Percentiles rank a stretch among this genome's conserved stretches.
Conservation (phyloP, 176 grass and related monocot genomes). For the Oryza longistaminata region DNA sequence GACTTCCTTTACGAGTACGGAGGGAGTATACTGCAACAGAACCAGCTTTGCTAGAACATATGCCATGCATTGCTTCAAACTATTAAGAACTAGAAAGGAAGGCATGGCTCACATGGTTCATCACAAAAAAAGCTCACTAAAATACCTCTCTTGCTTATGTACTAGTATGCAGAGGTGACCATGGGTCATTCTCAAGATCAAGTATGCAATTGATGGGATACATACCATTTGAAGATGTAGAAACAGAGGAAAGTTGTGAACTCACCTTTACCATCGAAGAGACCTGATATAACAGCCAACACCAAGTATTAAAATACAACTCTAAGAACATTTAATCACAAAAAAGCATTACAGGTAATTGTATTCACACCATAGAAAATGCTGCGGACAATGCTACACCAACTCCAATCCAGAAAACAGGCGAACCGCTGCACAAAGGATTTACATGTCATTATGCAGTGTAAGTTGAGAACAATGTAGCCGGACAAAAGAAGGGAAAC, state of each 20-base stretch:
- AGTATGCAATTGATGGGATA: constrained; percentile 11
- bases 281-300: constrained; percentile 55
- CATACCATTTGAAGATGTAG: constrained; percentile 38
- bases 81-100: constrained; percentile 24
- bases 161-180: constrained; percentile 1
- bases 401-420: constrained; percentile 96
- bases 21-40: not conserved
- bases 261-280: constrained; percentile 89
- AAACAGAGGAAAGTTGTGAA: constrained; percentile 17
- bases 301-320: constrained; percentile 34
- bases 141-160: constrained; percentile 6
- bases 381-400: constrained; percentile 82
- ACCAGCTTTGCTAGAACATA: not conserved
- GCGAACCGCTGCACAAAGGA: constrained; percentile 71
- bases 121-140: constrained; percentile 12
- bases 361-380: constrained; percentile 67
- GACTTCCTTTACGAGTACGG: too few relatives aligned
- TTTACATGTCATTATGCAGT: constrained; percentile 2
- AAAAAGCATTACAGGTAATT: not conserved
- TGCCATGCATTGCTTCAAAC: constrained; percentile 10
- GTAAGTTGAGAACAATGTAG: not conserved
- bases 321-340: not conserved
- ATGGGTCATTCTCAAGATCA: not conserved
- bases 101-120: not conserved
- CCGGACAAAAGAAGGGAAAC: not conserved